Percentiles rank a stretch among this genome's conserved stretches.
Evolutionary conservation across 495 filamentous ascomycete species (phyloP).

Genomic region (Choiromyces venosus): DNA sequence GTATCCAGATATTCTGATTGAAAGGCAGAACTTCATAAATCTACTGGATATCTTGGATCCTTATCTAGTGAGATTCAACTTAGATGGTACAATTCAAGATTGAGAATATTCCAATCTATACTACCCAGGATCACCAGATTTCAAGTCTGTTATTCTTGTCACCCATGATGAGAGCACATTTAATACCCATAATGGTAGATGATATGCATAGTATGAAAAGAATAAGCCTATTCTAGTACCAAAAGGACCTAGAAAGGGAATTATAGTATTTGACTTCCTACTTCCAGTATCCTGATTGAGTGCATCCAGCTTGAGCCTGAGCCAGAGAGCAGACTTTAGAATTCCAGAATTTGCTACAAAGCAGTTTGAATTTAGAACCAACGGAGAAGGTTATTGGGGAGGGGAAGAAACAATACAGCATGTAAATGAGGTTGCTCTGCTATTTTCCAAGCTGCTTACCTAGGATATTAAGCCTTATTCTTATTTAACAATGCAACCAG

Average conservation of each 20-base stretch:
- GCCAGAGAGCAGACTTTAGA: not conserved
- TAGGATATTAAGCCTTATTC: slow-evolving; percentile 2
- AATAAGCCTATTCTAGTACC: not conserved
- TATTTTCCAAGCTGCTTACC: slow-evolving; percentile 5
- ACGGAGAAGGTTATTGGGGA: not conserved
- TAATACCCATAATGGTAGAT: slow-evolving; percentile 4
- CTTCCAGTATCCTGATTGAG: not conserved
- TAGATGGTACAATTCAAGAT: not conserved
- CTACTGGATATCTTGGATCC: not conserved
- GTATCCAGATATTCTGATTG: slow-evolving; percentile 1
- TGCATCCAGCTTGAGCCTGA: not conserved
- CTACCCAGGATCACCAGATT: not conserved
- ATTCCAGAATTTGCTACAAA: not conserved
- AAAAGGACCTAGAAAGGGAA: not conserved
- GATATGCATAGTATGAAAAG: slow-evolving; percentile 2
- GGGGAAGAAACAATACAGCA: slow-evolving; percentile 4
- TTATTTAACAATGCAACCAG: slow-evolving; percentile 14
- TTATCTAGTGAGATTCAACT: not conserved
- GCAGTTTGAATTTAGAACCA: not conserved
- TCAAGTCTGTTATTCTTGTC: not conserved
- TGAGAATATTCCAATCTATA: not conserved
- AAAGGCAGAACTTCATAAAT: not conserved
- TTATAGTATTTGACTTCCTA: not conserved
- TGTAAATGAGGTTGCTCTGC: slow-evolving; percentile 2
- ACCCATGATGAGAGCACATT: slow-evolving; percentile 9